Evolutionary conservation across 768 basidiomycete genomes (phyloP).

Genomic region (Suillus occidentalis): DNA sequence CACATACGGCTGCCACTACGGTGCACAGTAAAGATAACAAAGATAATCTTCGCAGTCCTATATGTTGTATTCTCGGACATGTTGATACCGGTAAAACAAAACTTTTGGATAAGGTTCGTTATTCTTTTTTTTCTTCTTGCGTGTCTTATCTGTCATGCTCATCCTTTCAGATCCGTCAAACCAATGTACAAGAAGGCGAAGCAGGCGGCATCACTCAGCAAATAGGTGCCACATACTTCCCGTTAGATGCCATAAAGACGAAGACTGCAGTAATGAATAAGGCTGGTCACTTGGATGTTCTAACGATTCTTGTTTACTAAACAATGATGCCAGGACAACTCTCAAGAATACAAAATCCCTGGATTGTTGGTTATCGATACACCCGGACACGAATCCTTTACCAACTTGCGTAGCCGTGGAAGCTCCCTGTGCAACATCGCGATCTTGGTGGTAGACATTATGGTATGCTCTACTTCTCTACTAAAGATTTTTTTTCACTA

Average conservation of each 20-base stretch:
- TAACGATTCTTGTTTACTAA: conserved; percentile 8
- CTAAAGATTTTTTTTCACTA: conserved; percentile 4
- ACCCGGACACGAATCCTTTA: conserved; percentile 99
- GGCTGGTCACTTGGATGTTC: conserved; percentile 37
- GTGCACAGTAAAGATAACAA: conserved; percentile 88
- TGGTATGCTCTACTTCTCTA: conserved; percentile 48
- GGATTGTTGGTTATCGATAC: conserved; percentile 97
- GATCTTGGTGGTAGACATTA: conserved; percentile 98
- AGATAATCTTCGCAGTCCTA: conserved; percentile 91
- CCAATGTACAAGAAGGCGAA: conserved; percentile 98
- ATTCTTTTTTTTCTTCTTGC: conserved; percentile 9
- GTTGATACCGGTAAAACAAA: conserved; percentile 99
- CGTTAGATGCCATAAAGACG: conserved; percentile 86
- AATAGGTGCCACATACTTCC: conserved; percentile 99
- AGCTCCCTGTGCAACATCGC: conserved; percentile 98
- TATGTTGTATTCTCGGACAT: conserved; percentile 98
- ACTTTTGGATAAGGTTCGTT: conserved; percentile 85
- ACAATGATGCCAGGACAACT: conserved; percentile 53
- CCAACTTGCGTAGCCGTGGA: conserved; percentile 92
- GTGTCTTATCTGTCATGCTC: conserved; percentile 8
- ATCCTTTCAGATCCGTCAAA: conserved; percentile 86
- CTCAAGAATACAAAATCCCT: conserved; percentile 93
- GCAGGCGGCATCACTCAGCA: conserved; percentile 99
- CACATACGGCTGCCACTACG: conserved; percentile 82
- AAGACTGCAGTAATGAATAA: conserved; percentile 95